Conservation (phyloP, 2,329 filamentous ascomycete genomes). For the Mycosphaerella arachidis region DNA sequence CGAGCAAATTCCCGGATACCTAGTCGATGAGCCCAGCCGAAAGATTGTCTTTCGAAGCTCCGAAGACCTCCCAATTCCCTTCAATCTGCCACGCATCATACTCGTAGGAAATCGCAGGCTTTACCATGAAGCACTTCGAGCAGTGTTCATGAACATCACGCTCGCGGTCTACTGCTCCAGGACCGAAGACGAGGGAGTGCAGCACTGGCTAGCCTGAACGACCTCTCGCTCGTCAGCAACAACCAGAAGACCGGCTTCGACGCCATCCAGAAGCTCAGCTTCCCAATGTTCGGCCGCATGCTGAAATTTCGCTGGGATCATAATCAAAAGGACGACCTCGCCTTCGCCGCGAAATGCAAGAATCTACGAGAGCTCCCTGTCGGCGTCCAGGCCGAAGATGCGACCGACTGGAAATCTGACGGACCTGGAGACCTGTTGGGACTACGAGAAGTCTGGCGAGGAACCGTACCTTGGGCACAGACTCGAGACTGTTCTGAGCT, state of each 20-base stretch:
- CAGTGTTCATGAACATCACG: not conserved
- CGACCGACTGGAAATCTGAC: no score
- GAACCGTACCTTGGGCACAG: no score
- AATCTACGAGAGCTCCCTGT: no score
- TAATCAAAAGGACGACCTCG: no score
- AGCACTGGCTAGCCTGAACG: conserved; percentile 4
- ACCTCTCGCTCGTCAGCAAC: conserved; percentile 2
- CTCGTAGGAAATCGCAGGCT: not conserved
- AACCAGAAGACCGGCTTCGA: conserved; percentile 14
- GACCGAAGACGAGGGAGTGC: not conserved
- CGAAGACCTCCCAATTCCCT: not conserved
- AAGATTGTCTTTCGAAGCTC: not conserved
- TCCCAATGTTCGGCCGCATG: conserved; percentile 17
- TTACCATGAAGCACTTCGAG: not conserved
- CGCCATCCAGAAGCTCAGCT: conserved; percentile 12
- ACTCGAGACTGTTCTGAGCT: no score
- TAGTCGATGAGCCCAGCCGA: conserved; percentile 1
- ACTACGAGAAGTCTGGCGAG: no score
- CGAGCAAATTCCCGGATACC: not conserved
- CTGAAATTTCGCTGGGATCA: no score
- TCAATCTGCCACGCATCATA: not conserved
- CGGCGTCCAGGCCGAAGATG: no score
- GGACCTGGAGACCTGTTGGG: no score
- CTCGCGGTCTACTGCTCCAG: not conserved
- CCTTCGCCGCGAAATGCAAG: no score